Evolutionary conservation across 2,329 filamentous ascomycete genomes (phyloP).

Genomic region (Cladophialophora exuberans): DNA sequence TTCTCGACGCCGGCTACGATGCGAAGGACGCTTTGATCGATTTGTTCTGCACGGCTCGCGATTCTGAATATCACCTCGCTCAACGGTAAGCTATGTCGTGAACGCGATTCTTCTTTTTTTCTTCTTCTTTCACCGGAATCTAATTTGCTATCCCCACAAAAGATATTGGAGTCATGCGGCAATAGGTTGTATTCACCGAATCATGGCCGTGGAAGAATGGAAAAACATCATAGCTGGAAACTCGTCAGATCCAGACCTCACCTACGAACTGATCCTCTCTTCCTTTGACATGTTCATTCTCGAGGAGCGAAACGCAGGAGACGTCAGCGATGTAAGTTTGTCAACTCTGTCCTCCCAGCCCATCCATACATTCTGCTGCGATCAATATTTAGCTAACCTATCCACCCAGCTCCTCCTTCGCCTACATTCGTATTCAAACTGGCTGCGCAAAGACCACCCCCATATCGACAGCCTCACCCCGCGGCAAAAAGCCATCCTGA

Average conservation of each 20-base stretch:
- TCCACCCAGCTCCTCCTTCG: constrained; percentile 62
- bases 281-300: constrained; percentile 90
- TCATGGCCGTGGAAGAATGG: constrained; percentile 80
- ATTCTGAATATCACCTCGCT: constrained; percentile 74
- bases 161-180: constrained; percentile 74
- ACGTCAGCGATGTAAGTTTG: constrained; percentile 68
- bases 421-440: constrained; percentile 65
- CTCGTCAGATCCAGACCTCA: constrained; percentile 56
- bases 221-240: constrained; percentile 53
- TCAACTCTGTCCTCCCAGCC: too few relatives aligned
- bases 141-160: too few relatives aligned
- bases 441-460: constrained; percentile 59
- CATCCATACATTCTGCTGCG: too few relatives aligned
- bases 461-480: constrained; percentile 61
- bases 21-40: constrained; percentile 80
- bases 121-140: too few relatives aligned
- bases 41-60: constrained; percentile 63
- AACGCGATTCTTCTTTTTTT: too few relatives aligned
- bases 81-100: constrained; percentile 55
- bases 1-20: constrained; percentile 78
- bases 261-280: constrained; percentile 63
- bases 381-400: too few relatives aligned
- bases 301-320: constrained; percentile 67
- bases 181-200: constrained; percentile 78
- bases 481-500: constrained; percentile 66